A percentile compares a stretch with the other conserved stretches of the same genome.
phyloP scores from a whole-genome alignment of 257 asterid species.

The Nicotiana attenuata region DNA sequence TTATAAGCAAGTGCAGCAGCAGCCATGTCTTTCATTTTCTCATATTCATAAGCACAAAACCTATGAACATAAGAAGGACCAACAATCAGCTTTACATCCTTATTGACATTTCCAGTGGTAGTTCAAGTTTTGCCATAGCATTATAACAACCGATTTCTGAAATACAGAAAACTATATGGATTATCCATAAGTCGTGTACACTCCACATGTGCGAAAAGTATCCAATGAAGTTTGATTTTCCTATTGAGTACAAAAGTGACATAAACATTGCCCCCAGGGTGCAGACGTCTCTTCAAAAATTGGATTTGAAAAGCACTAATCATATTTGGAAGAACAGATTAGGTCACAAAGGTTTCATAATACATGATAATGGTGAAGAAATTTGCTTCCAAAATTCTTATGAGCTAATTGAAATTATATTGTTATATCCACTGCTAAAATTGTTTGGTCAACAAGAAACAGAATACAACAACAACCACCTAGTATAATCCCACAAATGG shows the following conservation, averaged over 20 bases:
- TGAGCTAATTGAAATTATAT: not conserved
- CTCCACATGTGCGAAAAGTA: not conserved
- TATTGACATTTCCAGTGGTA: not conserved
- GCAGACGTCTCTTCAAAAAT: not conserved
- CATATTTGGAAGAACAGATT: conserved; percentile 3
- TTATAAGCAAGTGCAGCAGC: conserved; percentile 27
- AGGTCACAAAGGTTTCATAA: not conserved
- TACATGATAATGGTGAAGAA: not conserved
- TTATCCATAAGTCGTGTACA: not conserved
- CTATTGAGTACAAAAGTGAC: not conserved
- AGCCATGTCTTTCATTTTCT: conserved; percentile 23
- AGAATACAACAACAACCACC: not conserved
- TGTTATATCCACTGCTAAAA: not conserved
- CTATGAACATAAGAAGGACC: not conserved
- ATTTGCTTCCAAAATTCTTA: not conserved
- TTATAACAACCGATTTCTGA: not conserved
- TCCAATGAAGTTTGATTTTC: not conserved
- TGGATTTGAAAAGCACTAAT: not conserved
- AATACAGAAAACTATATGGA: not conserved
- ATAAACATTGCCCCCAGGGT: not conserved
- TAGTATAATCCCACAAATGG: too few species aligned
- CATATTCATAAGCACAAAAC: conserved; percentile 21
- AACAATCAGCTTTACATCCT: conserved; percentile 3
- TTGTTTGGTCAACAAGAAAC: not conserved
- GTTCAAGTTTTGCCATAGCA: not conserved